Conservation (phyloP, 768 basidiomycete genomes). For the Termitomyces sp. region DNA sequence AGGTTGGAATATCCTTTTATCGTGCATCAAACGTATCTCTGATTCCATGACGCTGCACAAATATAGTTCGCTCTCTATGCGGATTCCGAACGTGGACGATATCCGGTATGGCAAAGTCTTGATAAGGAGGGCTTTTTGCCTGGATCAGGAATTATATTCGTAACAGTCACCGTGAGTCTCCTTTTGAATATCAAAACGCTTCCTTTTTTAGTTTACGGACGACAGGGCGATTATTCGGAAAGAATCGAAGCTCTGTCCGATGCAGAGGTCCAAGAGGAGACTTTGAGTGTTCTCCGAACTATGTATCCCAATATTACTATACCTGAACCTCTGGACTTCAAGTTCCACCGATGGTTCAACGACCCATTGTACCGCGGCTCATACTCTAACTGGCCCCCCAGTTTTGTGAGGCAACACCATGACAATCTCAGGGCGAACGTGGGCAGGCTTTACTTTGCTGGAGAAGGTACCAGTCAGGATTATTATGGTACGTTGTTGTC, state of each 20-base stretch:
- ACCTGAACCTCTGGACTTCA: no score
- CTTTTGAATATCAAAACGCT: neutral
- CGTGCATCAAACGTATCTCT: neutral
- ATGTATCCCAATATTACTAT: neutral
- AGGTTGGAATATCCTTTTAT: neutral
- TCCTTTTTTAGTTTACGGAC: neutral
- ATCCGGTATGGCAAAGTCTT: neutral
- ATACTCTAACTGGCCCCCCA: neutral
- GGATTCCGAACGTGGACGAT: neutral
- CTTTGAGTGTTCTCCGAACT: neutral
- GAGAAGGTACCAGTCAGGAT: conserved; percentile 41
- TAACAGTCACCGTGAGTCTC: neutral
- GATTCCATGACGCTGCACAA: neutral
- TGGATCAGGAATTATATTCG: no score
- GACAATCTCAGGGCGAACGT: no score
- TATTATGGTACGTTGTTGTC: conserved; percentile 41
- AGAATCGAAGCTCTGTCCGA: neutral
- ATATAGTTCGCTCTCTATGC: neutral
- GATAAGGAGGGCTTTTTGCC: neutral
- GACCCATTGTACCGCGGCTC: neutral
- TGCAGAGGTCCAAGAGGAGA: neutral
- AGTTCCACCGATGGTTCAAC: neutral
- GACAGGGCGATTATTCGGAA: neutral
- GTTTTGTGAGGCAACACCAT: neutral
- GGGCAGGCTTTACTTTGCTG: neutral